phyloP scores from a whole-genome alignment of 1,284 basidiomycete species.

The Trichosporon sp. region DNA sequence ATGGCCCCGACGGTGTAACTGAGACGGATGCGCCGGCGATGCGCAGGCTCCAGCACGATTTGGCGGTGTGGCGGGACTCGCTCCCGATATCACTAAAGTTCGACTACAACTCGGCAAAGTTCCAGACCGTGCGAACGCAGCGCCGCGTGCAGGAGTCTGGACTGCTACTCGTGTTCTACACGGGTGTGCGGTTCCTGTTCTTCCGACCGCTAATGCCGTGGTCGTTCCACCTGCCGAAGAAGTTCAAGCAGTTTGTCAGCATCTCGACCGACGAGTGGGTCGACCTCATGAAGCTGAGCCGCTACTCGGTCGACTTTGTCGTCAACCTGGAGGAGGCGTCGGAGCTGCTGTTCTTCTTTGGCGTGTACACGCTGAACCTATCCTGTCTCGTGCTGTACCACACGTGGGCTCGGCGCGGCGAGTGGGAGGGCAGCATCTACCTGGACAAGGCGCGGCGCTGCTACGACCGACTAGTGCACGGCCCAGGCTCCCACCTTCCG shows the following conservation, averaged over 20 bases:
- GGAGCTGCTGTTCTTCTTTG: conserved; percentile 34
- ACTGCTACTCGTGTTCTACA: conserved; percentile 36
- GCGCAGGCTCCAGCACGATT: conserved; percentile 26
- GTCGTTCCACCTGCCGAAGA: conserved; percentile 38
- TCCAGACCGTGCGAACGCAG: conserved; percentile 8
- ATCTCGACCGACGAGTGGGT: conserved; percentile 34
- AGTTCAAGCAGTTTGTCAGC: conserved; percentile 33
- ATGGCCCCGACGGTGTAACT: conserved; percentile 35
- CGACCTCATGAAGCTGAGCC: conserved; percentile 30
- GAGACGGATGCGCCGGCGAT: conserved; percentile 29
- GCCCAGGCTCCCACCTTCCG: conserved; percentile 30
- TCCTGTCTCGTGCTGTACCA: conserved; percentile 34
- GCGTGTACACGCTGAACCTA: conserved; percentile 37
- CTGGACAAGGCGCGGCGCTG: conserved; percentile 36
- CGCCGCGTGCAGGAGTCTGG: conserved; percentile 27
- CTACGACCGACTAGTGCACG: conserved; percentile 31
- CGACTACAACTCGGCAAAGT: conserved; percentile 18
- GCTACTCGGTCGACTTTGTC: conserved; percentile 36
- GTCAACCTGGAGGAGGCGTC: conserved; percentile 35
- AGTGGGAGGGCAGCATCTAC: conserved; percentile 40
- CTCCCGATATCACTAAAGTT: conserved; percentile 7
- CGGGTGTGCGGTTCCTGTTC: conserved; percentile 32
- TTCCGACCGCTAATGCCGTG: conserved; percentile 44
- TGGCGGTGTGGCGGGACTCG: conserved; percentile 31
- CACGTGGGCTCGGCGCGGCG: conserved; percentile 38